These are phyloP conservation scores for Clitopilus passeckerianus DNA, from an alignment of 768 basidiomycete genomes.

Conservation along the genomic window DNA sequence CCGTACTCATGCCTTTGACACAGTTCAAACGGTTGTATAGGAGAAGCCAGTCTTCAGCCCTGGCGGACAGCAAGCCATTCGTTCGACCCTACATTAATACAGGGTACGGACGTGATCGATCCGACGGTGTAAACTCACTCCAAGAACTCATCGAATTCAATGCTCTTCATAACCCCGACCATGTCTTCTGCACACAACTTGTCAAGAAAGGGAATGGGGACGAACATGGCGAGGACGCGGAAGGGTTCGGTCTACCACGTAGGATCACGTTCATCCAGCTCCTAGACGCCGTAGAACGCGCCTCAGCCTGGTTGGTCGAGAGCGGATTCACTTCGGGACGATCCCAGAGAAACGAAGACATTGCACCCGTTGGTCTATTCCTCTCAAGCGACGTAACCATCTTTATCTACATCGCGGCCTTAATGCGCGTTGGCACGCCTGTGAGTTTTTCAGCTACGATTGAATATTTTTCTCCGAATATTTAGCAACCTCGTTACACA, in stretches of 20 bases:
- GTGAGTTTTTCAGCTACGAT: constrained; percentile 15
- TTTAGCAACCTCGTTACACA: constrained; percentile 3
- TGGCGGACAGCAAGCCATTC: constrained; percentile 16
- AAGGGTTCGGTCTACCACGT: constrained; percentile 10
- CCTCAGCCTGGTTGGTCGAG: constrained; percentile 27
- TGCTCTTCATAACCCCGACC: constrained; percentile 26
- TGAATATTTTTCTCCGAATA: background rate
- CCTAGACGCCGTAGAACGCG: constrained; percentile 23
- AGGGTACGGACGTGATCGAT: constrained; percentile 20
- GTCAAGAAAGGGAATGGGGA: background rate
- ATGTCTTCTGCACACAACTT: constrained; percentile 24
- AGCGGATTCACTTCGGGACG: constrained; percentile 21
- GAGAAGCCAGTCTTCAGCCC: background rate
- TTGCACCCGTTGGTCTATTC: constrained; percentile 29
- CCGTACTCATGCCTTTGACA: background rate
- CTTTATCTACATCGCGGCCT: constrained; percentile 30
- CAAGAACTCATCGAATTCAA: constrained; percentile 32
- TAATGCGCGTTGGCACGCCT: constrained; percentile 30
- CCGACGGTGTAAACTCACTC: constrained; percentile 25
- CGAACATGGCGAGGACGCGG: background rate
- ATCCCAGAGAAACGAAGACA: constrained; percentile 13
- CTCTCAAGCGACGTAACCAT: constrained; percentile 31
- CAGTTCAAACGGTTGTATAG: background rate
- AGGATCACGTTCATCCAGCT: constrained; percentile 31
- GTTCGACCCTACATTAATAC: constrained; percentile 30